A percentile compares a stretch with the other conserved stretches of the same genome.
Conservation (phyloP, 2,329 filamentous ascomycete species). For the Epichloe aotearoae region DNA sequence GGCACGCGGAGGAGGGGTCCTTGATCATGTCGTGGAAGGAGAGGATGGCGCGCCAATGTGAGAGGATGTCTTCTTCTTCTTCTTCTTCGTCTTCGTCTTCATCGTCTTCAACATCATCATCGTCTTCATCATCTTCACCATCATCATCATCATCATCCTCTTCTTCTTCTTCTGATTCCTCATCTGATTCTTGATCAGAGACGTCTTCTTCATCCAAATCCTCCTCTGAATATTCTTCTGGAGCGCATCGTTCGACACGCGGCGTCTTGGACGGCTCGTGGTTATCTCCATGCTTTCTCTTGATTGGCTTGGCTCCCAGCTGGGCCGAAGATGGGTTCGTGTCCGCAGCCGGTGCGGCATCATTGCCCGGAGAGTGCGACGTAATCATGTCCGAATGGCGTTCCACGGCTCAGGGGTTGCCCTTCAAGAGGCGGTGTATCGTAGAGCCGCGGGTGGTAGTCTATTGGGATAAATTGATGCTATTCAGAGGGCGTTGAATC, state of each 20-base stretch:
- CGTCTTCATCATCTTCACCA: neutral
- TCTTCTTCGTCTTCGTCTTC: neutral
- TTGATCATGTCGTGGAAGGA: slow-evolving; percentile 6
- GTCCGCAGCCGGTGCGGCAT: neutral
- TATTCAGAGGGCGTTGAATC: no score
- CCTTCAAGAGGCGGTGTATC: no score
- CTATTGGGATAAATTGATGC: no score
- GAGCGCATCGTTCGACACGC: neutral
- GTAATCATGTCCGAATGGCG: no score
- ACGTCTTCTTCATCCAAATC: neutral
- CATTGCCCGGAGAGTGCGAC: no score
- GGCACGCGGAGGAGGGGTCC: neutral
- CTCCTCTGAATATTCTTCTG: neutral
- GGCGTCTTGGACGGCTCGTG: neutral
- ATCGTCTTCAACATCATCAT: neutral
- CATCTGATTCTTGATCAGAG: no score
- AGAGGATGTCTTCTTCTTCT: neutral
- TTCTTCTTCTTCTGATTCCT: neutral
- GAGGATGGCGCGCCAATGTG: slow-evolving; percentile 3
- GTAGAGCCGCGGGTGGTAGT: no score
- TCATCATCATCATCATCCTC: neutral
- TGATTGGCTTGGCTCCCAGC: neutral
- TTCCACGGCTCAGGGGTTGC: no score
- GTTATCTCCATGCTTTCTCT: neutral
- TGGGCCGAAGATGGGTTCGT: neutral